Evolutionary conservation across 192 early-diverging fungal genomes (phyloP).

Genomic region (Thoreauomyces humboldtii): DNA sequence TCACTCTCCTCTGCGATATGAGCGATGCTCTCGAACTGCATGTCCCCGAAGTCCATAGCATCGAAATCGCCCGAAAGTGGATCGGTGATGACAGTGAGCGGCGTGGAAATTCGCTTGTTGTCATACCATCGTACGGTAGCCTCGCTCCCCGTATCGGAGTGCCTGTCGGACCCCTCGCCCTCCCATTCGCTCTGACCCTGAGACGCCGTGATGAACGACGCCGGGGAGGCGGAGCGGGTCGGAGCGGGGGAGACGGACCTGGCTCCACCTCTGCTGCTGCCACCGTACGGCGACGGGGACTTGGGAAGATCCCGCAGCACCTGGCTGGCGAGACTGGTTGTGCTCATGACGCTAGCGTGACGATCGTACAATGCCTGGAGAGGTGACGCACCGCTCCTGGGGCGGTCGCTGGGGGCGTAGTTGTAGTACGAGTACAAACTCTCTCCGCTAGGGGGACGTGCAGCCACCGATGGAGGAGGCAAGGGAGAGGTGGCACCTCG

Average conservation of each 20-base stretch:
- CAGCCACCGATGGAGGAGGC: not conserved
- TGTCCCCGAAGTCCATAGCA: too few species aligned
- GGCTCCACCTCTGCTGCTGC: not conserved
- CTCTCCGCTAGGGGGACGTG: not conserved
- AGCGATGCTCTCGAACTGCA: too few species aligned
- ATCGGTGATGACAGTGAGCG: slow-evolving; percentile 1
- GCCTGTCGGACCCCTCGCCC: not conserved
- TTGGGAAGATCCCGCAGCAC: not conserved
- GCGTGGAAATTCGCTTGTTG: not conserved
- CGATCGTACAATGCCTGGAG: not conserved
- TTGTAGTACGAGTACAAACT: slow-evolving; percentile 20
- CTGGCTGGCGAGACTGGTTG: not conserved
- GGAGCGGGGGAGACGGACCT: not conserved
- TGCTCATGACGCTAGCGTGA: slow-evolving; percentile 2
- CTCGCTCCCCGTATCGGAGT: not conserved
- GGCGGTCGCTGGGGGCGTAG: not conserved
- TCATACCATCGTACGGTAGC: slow-evolving; percentile 1
- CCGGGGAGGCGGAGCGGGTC: not conserved
- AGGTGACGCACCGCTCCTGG: not conserved
- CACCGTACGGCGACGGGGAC: not conserved
- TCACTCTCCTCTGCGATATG: too few species aligned
- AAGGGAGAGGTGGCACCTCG: not conserved
- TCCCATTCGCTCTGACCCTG: slow-evolving; percentile 3
- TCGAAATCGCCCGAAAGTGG: not conserved
- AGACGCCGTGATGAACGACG: slow-evolving; percentile 5